Evolutionary conservation across 352 stramenopile species (phyloP), one percentile per base, ranked within the genome.

Genomic region (Saprolegnia diclina): DNA sequence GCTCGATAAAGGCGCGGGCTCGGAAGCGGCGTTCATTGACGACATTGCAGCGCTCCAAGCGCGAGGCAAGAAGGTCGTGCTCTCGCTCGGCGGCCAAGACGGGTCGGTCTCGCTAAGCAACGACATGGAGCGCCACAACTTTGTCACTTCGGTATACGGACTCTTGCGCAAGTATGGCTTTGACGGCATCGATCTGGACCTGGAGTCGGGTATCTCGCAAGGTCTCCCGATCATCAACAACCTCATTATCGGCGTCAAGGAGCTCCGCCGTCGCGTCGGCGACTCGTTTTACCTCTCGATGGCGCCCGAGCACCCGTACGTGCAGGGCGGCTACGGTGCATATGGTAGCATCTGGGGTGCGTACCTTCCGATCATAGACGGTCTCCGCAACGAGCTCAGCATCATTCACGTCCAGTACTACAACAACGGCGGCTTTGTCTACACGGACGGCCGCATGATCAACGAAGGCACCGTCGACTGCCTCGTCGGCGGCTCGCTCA

Each of bases 351-450:
- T 69, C 24, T 69, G 63, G 63, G 63, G 63, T 6, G 42, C 63
- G 0, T 69, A 69, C 53, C 37, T 69, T 5, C 45, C 63, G 5
- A 69, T 69, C 42, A 69, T 69, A 11, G 63, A 69, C 37, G 63
- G 63, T 21, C 46, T 69, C n/a, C 63, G 63, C 46, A 52, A 69
- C 26, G 45, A 69, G 22, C 22, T 69, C 6, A 69, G 42, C 13
- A 52, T 61, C n/a, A n/a, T 69, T 14, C 63, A 69, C 22, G 63
- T 69, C 7, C 63, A 69, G 45, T 69, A 69, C 42, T 69, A 69
- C 63, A 69, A 69, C 53, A 69, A 69, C 38, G 45, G 45, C 29
- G 63, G 63, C 0, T 61, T 69, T 13, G 45, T 55, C 1, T 69
- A 69, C 63, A 54, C 63, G 10, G 63, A 69, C 21, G 63, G 63